Conservation (phyloP, 306 rosid genomes). For the Quercus engelmannii region DNA sequence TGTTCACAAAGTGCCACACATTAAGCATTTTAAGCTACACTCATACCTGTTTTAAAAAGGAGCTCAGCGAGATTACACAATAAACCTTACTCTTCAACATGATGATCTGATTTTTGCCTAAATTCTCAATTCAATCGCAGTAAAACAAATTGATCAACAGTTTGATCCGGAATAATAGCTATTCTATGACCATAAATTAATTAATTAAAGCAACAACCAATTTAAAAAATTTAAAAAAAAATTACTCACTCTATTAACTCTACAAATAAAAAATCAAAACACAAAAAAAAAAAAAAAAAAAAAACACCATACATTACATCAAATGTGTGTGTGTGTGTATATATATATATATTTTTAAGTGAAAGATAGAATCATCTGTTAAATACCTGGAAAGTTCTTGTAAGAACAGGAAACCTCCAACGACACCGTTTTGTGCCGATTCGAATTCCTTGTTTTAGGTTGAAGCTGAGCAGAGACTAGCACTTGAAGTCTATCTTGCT, state of each 20-base stretch:
- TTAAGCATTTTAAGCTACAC: background rate
- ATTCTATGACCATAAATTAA: background rate
- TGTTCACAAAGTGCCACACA: background rate
- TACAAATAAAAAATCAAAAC: background rate
- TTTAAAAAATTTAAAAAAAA: background rate
- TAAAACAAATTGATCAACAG: background rate
- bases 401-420: conserved; percentile 54
- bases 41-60: background rate
- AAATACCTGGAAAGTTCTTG: conserved; percentile 61
- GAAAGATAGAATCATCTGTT: background rate
- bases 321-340: background rate
- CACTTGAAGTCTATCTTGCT: conserved; percentile 31
- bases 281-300: background rate
- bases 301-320: background rate
- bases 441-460: conserved; percentile 17
- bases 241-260: background rate
- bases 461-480: conserved; percentile 37
- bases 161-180: background rate
- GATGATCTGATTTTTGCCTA: background rate
- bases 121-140: background rate
- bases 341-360: no score
- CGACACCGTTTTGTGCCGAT: conserved; percentile 28
- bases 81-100: background rate
- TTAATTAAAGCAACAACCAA: background rate
- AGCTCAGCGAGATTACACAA: background rate